Base-by-base conservation (phyloP, 2,329 filamentous ascomycete genomes). In the Calcarisporium arbuscula region DNA sequence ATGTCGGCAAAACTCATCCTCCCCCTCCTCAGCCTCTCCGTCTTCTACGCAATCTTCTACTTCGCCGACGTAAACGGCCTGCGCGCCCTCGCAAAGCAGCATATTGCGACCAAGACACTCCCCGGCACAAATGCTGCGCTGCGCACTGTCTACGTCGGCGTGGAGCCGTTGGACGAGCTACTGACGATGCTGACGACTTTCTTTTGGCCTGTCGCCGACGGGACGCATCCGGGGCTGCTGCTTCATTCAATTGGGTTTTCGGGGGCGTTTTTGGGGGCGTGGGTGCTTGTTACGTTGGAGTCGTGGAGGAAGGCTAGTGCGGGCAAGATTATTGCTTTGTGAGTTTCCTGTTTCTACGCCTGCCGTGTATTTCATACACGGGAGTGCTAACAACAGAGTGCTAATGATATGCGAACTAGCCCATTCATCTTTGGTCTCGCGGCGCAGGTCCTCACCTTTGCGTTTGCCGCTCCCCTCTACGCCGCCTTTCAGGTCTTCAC, bases 21-120 rank as follows among this genome's bases (percentile, higher is more conserved):
- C 26, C 23, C 33, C 26, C 32, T 42, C 11, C 20, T 43, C 20
- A 38, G 40, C 34, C 23, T 35, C 15, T 44, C 42, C 20, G 44
- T 41, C 3, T 37, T 42, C 28, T 48, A 46, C 40, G 41, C 39
- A 20, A 42, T 48, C 32, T 44, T 32, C 19, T 41, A 45, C 37
- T 37, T 30, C 6, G 34, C 44, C 17, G 16, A 36, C 15, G 20
- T 26, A 29, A 48, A 46, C n/a, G 44, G 44, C 21, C 28, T 42
- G 2, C 17, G 28, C 8, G 35, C 26, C 6, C 33, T 47, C 17
- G 36, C 28, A 30, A 28, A 34, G 19, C 19, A 23, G 3, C 29
- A 32, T 11, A 14, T 36, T 4, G 30, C 19, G 1, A 31, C 31
- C 22, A 35, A 34, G 19, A 33, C 8, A 11, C 26, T 46, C 12